Evolutionary conservation across 2,329 filamentous ascomycete genomes (phyloP).

Genomic region (Colletotrichum coccodes): DNA sequence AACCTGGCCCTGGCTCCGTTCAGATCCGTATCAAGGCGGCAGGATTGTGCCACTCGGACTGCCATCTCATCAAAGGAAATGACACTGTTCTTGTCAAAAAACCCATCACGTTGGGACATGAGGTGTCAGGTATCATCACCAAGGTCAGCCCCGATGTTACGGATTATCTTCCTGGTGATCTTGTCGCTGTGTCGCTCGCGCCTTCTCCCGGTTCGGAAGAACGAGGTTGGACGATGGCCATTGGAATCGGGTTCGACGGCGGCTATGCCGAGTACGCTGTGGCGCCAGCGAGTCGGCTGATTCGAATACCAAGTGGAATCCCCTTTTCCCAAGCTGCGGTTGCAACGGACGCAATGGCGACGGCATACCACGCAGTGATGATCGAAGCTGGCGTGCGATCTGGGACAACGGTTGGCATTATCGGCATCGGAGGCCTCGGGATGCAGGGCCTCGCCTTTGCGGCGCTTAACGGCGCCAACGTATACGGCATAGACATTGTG

Average conservation of each 20-base stretch:
- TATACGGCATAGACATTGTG: constrained; percentile 17
- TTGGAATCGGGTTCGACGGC: constrained; percentile 16
- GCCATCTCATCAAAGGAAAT: not conserved
- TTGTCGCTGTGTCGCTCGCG: not conserved
- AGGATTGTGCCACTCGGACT: constrained; percentile 18
- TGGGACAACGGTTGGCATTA: constrained; percentile 47
- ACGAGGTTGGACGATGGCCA: not conserved
- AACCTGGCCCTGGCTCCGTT: constrained; percentile 9
- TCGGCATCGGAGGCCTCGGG: constrained; percentile 51
- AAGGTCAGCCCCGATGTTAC: not conserved
- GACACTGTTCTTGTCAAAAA: not conserved
- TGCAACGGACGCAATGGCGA: constrained; percentile 51
- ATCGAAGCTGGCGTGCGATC: constrained; percentile 44
- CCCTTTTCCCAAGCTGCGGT: constrained; percentile 44
- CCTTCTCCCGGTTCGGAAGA: not conserved
- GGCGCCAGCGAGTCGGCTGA: not conserved
- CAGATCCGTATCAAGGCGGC: constrained; percentile 16
- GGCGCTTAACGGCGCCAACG: constrained; percentile 5
- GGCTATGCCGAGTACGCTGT: constrained; percentile 8
- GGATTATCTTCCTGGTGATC: not conserved
- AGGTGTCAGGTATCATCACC: constrained; percentile 12
- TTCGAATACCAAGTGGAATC: constrained; percentile 33
- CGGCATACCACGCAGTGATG: constrained; percentile 50
- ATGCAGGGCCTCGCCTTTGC: constrained; percentile 2
- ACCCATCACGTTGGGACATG: constrained; percentile 23